Percentiles rank a stretch among this genome's conserved stretches.
Conservation (phyloP, 129 eudicot genomes). For the Arctium lappa region DNA sequence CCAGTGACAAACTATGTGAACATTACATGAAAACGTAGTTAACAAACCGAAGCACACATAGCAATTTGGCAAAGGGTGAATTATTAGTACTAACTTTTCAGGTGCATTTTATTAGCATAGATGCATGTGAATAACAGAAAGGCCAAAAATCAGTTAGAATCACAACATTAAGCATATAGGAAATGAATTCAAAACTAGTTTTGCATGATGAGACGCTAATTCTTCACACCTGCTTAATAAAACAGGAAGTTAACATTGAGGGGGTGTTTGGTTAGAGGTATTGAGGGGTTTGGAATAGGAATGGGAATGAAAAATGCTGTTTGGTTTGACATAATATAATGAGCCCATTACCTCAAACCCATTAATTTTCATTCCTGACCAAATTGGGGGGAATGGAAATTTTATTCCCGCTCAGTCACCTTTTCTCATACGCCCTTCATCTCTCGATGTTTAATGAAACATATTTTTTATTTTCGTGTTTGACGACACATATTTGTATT, state of each 20-base stretch:
- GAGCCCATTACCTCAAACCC: no score
- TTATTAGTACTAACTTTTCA: neutral
- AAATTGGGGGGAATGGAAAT: no score
- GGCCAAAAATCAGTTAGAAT: neutral
- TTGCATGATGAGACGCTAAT: neutral
- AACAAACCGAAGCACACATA: neutral
- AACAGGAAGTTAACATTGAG: neutral
- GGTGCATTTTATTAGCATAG: neutral
- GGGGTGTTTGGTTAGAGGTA: no score
- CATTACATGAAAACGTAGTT: neutral
- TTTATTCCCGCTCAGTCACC: no score
- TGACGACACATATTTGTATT: no score
- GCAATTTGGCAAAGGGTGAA: neutral
- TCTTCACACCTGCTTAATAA: neutral
- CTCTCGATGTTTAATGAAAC: no score
- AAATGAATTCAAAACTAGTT: neutral
- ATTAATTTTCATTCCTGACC: no score
- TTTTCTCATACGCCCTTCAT: no score
- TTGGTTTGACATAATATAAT: no score
- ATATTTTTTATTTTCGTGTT: no score
- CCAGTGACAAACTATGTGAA: neutral
- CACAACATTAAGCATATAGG: neutral
- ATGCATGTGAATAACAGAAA: neutral
- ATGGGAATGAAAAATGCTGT: no score
- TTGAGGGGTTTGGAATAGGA: no score